Percentiles rank a stretch among this genome's conserved stretches.
Conservation (phyloP, 2,329 filamentous ascomycete genomes). For the Chaetomium sp. region DNA sequence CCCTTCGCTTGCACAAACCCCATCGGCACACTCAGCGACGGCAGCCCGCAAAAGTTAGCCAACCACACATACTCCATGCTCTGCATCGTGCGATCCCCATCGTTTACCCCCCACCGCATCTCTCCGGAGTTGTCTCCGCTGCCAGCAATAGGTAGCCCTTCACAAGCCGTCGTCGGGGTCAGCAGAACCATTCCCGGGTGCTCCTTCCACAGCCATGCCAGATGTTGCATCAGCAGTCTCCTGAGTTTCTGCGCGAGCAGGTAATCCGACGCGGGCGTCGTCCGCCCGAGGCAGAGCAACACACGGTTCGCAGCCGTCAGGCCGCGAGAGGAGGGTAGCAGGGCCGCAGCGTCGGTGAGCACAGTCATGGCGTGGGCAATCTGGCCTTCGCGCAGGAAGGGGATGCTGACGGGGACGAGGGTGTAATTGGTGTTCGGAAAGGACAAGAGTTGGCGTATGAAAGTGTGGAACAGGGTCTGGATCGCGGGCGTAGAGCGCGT, state of each 20-base stretch:
- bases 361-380: slow-evolving; percentile 69
- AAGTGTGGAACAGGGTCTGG: slow-evolving; percentile 35
- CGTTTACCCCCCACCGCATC: slow-evolving; percentile 36
- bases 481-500: slow-evolving; percentile 36
- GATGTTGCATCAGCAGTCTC: slow-evolving; percentile 62
- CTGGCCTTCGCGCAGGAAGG: slow-evolving; percentile 56
- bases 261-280: slow-evolving; percentile 59
- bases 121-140: slow-evolving; percentile 28
- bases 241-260: slow-evolving; percentile 65
- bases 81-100: slow-evolving; percentile 40
- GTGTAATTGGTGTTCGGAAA: slow-evolving; percentile 42
- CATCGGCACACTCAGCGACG: slow-evolving; percentile 39
- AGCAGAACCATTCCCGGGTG: slow-evolving; percentile 66
- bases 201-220: slow-evolving; percentile 57
- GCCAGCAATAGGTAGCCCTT: slow-evolving; percentile 36
- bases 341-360: slow-evolving; percentile 52
- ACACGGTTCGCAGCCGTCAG: slow-evolving; percentile 59
- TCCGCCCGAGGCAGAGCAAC: slow-evolving; percentile 56
- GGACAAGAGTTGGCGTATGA: slow-evolving; percentile 47
- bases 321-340: slow-evolving; percentile 39
- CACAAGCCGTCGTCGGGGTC: slow-evolving; percentile 56
- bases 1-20: slow-evolving; percentile 32
- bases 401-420: slow-evolving; percentile 50
- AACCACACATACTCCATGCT: slow-evolving; percentile 47
- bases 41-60: slow-evolving; percentile 45